Percentiles rank a stretch among this genome's conserved stretches.
Conservation (phyloP, 1,284 basidiomycete genomes). For the Caloboletus firmus region DNA sequence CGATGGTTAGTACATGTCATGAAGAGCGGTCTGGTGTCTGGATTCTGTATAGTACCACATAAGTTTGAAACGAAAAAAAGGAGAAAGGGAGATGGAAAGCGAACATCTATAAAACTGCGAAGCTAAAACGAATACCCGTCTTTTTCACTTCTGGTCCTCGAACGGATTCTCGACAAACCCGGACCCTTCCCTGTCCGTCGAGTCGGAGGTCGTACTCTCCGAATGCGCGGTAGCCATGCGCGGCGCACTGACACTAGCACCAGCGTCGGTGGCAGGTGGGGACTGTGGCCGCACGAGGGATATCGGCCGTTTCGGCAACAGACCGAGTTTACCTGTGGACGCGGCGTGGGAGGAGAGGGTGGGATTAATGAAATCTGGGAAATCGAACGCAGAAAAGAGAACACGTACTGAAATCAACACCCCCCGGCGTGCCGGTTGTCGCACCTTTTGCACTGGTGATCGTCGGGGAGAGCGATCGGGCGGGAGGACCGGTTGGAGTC, state of each 20-base stretch:
- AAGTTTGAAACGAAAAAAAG: not conserved
- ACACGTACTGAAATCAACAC: slow-evolving; percentile 33
- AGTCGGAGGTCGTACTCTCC: slow-evolving; percentile 13
- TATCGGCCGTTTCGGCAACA: slow-evolving; percentile 73
- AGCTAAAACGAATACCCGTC: not conserved
- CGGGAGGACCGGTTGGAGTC: not conserved
- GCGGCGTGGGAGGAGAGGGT: not conserved
- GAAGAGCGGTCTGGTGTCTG: not conserved
- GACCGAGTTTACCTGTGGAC: slow-evolving; percentile 53
- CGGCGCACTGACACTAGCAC: not conserved
- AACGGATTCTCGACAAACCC: slow-evolving; percentile 32
- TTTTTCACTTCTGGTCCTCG: slow-evolving; percentile 16
- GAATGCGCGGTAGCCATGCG: slow-evolving; percentile 14
- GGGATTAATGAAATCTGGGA: not conserved
- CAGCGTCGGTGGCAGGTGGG: slow-evolving; percentile 15
- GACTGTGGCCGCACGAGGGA: slow-evolving; percentile 51
- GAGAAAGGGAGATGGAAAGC: not conserved
- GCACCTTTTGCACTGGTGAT: not conserved
- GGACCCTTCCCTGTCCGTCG: slow-evolving; percentile 10
- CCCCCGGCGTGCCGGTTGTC: slow-evolving; percentile 9
- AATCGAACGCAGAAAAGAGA: no score
- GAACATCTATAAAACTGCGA: not conserved
- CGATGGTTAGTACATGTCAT: not conserved
- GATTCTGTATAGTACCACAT: not conserved
- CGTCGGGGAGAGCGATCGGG: slow-evolving; percentile 15